Percentiles rank a stretch among this genome's conserved stretches.
phyloP scores from a whole-genome alignment of 768 basidiomycete genomes.

The Ramaria rubella region DNA sequence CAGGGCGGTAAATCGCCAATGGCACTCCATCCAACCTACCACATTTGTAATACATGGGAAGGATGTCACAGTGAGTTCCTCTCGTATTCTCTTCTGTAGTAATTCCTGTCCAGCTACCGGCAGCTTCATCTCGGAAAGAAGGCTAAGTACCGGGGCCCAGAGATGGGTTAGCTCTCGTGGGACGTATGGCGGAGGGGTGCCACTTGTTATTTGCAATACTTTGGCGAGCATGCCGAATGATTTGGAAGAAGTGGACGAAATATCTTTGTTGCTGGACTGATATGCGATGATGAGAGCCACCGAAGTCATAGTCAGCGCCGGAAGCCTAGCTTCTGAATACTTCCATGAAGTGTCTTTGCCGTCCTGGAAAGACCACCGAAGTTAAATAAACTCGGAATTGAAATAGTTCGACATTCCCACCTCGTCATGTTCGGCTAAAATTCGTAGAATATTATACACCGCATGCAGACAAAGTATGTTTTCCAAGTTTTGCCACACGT shows the following conservation, averaged over 20 bases:
- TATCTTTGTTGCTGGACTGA: background rate
- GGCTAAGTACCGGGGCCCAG: no score
- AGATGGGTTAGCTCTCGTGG: no score
- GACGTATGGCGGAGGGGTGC: background rate
- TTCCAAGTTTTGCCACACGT: background rate
- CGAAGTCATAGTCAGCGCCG: background rate
- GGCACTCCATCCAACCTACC: background rate
- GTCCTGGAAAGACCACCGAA: background rate
- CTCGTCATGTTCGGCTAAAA: background rate
- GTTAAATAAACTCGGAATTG: background rate
- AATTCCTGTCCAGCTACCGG: background rate
- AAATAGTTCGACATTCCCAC: background rate
- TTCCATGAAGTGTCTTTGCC: background rate
- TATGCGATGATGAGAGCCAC: background rate
- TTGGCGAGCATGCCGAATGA: background rate
- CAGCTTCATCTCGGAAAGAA: no score
- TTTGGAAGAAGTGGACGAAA: background rate
- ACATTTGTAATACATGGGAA: background rate
- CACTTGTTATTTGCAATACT: background rate
- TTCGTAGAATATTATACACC: background rate
- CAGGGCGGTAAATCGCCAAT: background rate
- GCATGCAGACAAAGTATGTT: background rate
- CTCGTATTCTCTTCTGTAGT: background rate
- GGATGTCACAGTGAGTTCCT: background rate
- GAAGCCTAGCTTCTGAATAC: background rate